phyloP scores from a whole-genome alignment of 441 rosid species.

The Capsella rubella region DNA sequence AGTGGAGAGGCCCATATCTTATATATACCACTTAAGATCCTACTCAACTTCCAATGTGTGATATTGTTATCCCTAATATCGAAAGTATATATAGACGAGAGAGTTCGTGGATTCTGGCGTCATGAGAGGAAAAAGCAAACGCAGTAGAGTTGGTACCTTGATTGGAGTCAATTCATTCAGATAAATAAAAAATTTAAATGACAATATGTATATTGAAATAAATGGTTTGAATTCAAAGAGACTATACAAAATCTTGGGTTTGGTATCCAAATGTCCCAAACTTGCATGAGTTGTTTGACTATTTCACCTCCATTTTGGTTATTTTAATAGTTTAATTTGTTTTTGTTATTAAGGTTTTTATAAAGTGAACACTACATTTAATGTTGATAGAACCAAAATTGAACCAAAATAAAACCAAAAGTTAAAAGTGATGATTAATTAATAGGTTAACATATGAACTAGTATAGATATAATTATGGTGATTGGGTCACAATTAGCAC shows the following conservation, averaged over 20 bases:
- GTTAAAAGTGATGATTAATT: not conserved
- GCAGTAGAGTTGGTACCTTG: constrained; percentile 37
- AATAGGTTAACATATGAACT: not conserved
- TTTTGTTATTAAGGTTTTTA: not conserved
- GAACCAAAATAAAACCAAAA: not conserved
- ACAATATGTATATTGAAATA: not conserved
- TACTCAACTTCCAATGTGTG: too few relatives aligned
- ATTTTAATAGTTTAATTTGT: constrained; percentile 3
- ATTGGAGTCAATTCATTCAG: not conserved
- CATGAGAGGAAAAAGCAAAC: constrained; percentile 35
- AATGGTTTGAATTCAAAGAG: constrained; percentile 24
- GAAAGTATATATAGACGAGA: constrained; percentile 36
- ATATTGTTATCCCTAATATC: too few relatives aligned
- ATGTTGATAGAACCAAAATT: not conserved
- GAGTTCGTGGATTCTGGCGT: constrained; percentile 23
- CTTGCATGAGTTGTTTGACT: constrained; percentile 35
- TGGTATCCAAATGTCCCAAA: constrained; percentile 32
- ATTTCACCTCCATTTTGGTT: constrained; percentile 24
- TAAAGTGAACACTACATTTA: not conserved
- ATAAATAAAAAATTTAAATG: not conserved
- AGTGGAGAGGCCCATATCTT: too few relatives aligned
- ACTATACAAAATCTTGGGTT: constrained; percentile 27
- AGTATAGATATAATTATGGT: not conserved
- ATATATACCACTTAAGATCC: too few relatives aligned
- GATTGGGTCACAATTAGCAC: constrained; percentile 13